Evolutionary conservation across 768 basidiomycete genomes (phyloP).

Genomic region (Neoboletus magnificus): DNA sequence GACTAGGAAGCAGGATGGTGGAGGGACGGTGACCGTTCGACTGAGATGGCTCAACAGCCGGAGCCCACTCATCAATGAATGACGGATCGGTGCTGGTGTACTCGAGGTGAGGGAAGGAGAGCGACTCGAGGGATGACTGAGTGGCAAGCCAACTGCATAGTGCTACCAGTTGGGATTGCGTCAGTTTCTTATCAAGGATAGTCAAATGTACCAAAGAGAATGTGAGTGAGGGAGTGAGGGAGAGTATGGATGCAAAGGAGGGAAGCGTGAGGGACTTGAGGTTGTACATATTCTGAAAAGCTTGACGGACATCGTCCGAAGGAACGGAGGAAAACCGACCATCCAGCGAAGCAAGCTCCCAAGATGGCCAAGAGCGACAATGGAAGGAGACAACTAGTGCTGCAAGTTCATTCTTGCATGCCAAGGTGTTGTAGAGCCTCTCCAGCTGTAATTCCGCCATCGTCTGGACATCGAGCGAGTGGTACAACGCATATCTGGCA

Average conservation of each 20-base stretch:
- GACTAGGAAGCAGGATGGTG: constrained; percentile 19
- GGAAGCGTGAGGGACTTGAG: constrained; percentile 26
- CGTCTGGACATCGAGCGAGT: constrained; percentile 16
- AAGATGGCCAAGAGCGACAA: constrained; percentile 24
- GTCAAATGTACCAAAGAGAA: constrained; percentile 26
- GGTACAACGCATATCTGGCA: constrained; percentile 24
- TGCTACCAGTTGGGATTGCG: constrained; percentile 18
- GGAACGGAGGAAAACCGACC: constrained; percentile 6
- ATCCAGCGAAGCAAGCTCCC: constrained; percentile 4
- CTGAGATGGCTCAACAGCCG: not conserved
- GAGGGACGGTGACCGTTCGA: not conserved
- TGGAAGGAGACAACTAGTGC: constrained; percentile 21
- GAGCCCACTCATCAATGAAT: constrained; percentile 11
- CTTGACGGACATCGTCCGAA: constrained; percentile 19
- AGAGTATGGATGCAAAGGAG: constrained; percentile 24
- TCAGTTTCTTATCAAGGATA: constrained; percentile 26
- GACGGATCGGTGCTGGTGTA: not conserved
- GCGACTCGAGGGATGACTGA: constrained; percentile 25
- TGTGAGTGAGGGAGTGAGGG: constrained; percentile 14
- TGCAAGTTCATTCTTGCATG: constrained; percentile 20
- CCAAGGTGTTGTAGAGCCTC: constrained; percentile 20
- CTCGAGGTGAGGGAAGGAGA: constrained; percentile 28
- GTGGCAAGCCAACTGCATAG: constrained; percentile 24
- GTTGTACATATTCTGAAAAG: constrained; percentile 30
- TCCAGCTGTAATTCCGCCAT: constrained; percentile 10